phyloP scores from a whole-genome alignment of 176 grass and related monocot genomes.

The Tillandsia leiboldiana region DNA sequence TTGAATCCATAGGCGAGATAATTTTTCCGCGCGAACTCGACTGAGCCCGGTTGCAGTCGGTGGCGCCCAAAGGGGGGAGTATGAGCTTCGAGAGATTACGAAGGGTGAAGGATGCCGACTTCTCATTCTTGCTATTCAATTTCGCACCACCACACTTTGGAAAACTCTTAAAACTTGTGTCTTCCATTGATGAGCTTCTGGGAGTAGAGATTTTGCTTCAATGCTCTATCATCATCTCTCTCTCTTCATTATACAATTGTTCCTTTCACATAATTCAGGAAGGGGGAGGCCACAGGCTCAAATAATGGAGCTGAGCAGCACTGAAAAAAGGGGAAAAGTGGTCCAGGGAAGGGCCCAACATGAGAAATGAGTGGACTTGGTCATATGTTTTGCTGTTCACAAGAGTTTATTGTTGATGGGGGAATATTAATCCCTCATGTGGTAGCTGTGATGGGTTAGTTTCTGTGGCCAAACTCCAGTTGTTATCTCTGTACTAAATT shows the following conservation, averaged over 20 bases:
- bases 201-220: not conserved
- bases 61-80: conserved; percentile 65
- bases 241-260: not conserved
- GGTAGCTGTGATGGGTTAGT: not conserved
- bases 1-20: conserved; percentile 68
- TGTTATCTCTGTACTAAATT: not conserved
- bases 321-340: not conserved
- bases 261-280: not conserved
- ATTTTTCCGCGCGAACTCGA: conserved; percentile 24
- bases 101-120: conserved; percentile 52
- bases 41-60: conserved; percentile 25
- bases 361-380: not conserved
- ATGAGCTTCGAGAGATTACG: conserved; percentile 71
- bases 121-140: conserved; percentile 8
- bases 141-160: not conserved
- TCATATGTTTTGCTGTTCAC: not conserved
- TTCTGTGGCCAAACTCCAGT: not conserved
- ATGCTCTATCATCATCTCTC: not conserved
- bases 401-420: not conserved
- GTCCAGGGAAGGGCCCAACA: not conserved
- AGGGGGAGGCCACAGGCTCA: not conserved
- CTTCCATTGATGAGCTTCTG: conserved; percentile 24
- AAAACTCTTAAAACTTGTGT: conserved; percentile 14
- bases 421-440: not conserved
- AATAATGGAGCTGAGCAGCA: not conserved